A percentile compares a stretch with the other conserved stretches of the same genome.
phyloP scores from a whole-genome alignment of 257 asterid genomes.

The Petunia secreta region DNA sequence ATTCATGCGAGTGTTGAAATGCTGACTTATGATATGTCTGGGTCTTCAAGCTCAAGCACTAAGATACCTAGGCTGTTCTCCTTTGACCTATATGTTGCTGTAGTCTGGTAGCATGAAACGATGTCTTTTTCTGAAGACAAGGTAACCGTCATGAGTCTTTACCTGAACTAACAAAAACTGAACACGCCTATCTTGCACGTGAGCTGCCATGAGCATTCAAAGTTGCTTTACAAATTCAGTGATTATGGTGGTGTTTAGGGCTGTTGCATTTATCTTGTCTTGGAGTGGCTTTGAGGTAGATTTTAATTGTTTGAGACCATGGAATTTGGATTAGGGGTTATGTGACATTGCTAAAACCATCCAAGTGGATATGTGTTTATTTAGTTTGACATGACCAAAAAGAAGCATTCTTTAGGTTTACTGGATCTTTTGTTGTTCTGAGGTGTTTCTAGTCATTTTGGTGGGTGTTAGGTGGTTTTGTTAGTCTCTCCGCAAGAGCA shows the following conservation, averaged over 20 bases:
- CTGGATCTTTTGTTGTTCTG: background rate
- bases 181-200: background rate
- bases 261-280: background rate
- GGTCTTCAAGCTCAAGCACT: background rate
- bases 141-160: background rate
- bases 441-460: background rate
- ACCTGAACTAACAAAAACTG: background rate
- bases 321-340: background rate
- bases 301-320: background rate
- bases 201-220: background rate
- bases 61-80: background rate
- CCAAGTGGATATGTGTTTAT: background rate
- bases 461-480: background rate
- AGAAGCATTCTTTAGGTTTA: background rate
- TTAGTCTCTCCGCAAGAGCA: background rate
- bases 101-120: background rate
- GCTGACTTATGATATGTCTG: background rate
- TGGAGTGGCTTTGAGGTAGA: background rate
- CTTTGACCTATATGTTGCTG: constrained; percentile 15
- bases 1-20: background rate
- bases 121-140: constrained; percentile 2
- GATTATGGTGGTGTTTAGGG: background rate
- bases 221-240: background rate
- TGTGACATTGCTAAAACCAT: background rate
- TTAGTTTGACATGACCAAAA: background rate